phyloP scores from a whole-genome alignment of 192 early-diverging fungal species.

The Paraglomus occultum region DNA sequence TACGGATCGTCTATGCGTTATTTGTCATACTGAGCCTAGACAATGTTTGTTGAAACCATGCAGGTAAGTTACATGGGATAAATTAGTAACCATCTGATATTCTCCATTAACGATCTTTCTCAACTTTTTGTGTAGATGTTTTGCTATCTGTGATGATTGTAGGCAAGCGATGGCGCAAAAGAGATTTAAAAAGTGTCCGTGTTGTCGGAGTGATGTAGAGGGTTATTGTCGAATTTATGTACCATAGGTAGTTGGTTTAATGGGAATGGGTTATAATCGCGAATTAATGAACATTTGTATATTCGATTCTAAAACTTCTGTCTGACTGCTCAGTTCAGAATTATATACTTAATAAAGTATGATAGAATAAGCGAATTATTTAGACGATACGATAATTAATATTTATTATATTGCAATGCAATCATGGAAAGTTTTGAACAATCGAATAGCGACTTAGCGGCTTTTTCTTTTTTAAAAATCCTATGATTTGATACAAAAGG shows the following conservation, averaged over 20 bases:
- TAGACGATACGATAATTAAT: no score
- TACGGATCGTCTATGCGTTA: conserved; percentile 28
- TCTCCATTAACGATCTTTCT: neutral
- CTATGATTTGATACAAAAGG: no score
- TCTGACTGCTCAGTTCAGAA: no score
- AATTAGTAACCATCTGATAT: neutral
- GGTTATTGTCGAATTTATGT: conserved; percentile 28
- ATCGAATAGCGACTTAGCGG: no score
- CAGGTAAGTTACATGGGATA: neutral
- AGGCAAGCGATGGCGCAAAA: conserved; percentile 27
- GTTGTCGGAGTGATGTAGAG: conserved; percentile 23
- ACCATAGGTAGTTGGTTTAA: neutral
- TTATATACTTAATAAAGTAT: no score
- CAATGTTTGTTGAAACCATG: conserved; percentile 30
- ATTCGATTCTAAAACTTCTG: no score
- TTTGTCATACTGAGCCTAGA: conserved; percentile 25
- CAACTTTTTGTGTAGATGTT: neutral
- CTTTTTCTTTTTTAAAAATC: no score
- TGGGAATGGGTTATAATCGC: no score
- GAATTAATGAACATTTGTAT: no score
- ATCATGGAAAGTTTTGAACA: no score
- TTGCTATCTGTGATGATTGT: neutral
- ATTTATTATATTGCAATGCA: no score
- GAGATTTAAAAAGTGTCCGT: conserved; percentile 23
- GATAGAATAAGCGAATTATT: no score